Base-by-base conservation (phyloP, 78 protist genomes). In the Speleostelium caveatum region DNA sequence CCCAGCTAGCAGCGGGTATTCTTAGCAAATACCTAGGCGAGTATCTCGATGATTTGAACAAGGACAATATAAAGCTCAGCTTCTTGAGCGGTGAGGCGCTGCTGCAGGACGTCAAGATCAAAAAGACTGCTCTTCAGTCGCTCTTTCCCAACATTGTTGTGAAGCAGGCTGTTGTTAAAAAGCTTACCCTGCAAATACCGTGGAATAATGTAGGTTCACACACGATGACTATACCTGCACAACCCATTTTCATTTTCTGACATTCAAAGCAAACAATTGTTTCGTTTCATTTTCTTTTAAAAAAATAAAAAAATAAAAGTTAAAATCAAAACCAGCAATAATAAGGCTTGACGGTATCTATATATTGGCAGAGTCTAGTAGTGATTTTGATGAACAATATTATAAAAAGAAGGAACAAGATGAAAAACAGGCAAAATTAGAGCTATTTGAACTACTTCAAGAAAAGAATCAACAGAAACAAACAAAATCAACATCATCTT, bases 191-290 rank as follows among this genome's bases (percentile, higher is more conserved):
- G 24, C 68, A 58, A 32, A 72, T 83, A 69, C 91, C 91, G 16
- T 83, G 91, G 91, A 83, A 71, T 59, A 51, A 83, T 68, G 91
- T 83, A 83, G 12, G 78, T 35, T 55, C n/a, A n/a, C n/a, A n/a
- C n/a, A n/a, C n/a, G n/a, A n/a, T n/a, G n/a, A n/a, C n/a, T n/a
- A n/a, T n/a, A n/a, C n/a, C n/a, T n/a, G n/a, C n/a, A n/a, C n/a
- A n/a, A n/a, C n/a, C n/a, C n/a, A n/a, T n/a, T n/a, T n/a, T n/a
- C n/a, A n/a, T n/a, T n/a, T 49, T 45, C 21, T 33, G 45, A 49
- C 58, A 76, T 19, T 33, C 32, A 49, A 45, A 10, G 63, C 12
- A 62, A 58, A 58, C 26, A 58, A 58, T 10, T 26, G 26, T 45
- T 6, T 45, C 10, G 10, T 45, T 45, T 14, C 10, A 6, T 45